A percentile compares a stretch with the other conserved stretches of the same genome.
Conservation (phyloP, 2,329 filamentous ascomycete genomes). For the Aspergillus ochraceus region DNA sequence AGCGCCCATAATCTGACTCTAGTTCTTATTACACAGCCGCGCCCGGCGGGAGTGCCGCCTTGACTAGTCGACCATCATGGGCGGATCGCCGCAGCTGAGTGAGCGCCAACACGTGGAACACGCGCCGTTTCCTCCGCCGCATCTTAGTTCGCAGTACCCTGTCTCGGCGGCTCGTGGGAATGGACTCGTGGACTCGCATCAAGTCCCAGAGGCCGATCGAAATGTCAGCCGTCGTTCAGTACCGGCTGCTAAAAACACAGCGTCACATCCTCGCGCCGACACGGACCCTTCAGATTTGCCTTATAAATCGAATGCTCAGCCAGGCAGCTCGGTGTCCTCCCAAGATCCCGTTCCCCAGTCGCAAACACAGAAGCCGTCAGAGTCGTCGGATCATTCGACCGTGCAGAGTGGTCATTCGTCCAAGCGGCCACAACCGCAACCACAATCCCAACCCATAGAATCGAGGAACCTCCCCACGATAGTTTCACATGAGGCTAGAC, state of each 20-base stretch:
- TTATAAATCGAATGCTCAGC: neutral
- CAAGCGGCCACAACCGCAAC: neutral
- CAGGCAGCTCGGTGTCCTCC: neutral
- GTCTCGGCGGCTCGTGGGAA: neutral
- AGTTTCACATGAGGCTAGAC: constrained; percentile 2
- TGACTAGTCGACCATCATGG: constrained; percentile 7
- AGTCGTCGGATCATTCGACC: neutral
- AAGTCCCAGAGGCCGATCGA: neutral
- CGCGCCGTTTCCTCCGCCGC: constrained; percentile 19
- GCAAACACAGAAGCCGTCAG: neutral
- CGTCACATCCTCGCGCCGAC: neutral
- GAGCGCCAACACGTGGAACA: constrained; percentile 20
- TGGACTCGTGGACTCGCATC: neutral
- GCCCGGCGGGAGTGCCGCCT: neutral
- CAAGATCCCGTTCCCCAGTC: neutral
- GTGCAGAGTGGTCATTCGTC: neutral
- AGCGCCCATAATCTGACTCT: neutral
- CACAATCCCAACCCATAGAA: neutral
- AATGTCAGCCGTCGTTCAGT: neutral
- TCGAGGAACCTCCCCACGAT: neutral
- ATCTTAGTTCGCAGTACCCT: constrained; percentile 18
- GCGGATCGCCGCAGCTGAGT: constrained; percentile 14
- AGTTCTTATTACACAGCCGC: constrained; percentile 1
- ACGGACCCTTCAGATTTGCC: neutral
- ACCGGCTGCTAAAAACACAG: neutral